Evolutionary conservation across 441 rosid genomes (phyloP), one percentile per base, ranked within the genome.

Genomic region (Hura crepitans): DNA sequence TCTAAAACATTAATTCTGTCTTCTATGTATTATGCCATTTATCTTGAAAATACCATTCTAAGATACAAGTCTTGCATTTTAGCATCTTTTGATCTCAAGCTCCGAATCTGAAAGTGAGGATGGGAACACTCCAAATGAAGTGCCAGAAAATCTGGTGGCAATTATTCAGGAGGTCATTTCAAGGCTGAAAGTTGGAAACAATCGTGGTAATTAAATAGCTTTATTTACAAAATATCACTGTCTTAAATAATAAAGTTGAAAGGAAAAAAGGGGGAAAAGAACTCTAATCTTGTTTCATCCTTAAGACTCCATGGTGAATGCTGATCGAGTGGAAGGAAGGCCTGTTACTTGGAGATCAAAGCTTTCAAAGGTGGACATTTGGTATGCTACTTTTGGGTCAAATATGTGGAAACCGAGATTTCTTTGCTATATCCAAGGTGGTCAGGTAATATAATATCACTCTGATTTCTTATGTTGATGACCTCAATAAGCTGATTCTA

Each of bases 361-460:
- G 72, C 85, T 87, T 14, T 82, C 97, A 14, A 92, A 83, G 72
- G 72, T 73, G 62, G 96, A 89, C 35, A 43, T 94, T 74, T 94
- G 96, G 93, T 92, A 94, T 85, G 97, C 97, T 54, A 35, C 85
- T 76, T 94, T 53, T 80, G 99, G 99, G 68, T 90, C 93, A 63
- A 94, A 86, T 83, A 86, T 92, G 90, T 85, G 97, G 96, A 85
- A 83, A 75, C 62, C 87, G 17, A 85, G 97, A 82, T 89, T 94
- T 78, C 82, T 87, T 30, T 92, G 97, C 88, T 94, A 92, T 71
- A 84, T 94, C 72, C 76, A 86, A 81, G 97, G 97, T 22, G 97
- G 99, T 71, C 86, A 83, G 94, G 96, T 94, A 84, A 55, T 70
- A 65, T 25, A n/a, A 30, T 57, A 37, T 23, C 53, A 25, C 23